A percentile compares a stretch with the other conserved stretches of the same genome.
Conservation (phyloP, 2,329 filamentous ascomycete genomes). For the Talaromyces sp. region DNA sequence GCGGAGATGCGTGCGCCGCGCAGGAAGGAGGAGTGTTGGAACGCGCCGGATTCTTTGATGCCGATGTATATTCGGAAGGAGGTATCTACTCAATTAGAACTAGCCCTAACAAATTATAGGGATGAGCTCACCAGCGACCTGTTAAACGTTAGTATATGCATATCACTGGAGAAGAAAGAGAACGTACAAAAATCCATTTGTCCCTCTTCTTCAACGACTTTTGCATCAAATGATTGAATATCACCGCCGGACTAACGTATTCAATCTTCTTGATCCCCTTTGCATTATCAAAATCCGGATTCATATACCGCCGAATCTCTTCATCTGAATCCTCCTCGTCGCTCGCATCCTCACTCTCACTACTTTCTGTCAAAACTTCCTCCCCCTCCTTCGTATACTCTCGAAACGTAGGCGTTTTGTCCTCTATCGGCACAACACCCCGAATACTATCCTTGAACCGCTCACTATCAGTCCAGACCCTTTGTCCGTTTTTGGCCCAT, state of each 20-base stretch:
- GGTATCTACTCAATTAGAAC: constrained; percentile 58
- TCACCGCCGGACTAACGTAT: constrained; percentile 67
- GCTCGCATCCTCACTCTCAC: constrained; percentile 19
- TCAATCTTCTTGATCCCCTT: constrained; percentile 62
- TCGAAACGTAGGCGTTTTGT: constrained; percentile 58
- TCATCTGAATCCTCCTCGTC: constrained; percentile 51
- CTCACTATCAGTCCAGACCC: constrained; percentile 71
- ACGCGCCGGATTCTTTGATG: constrained; percentile 83
- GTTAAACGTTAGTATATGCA: neutral
- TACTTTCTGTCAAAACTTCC: constrained; percentile 22
- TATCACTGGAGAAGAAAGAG: neutral
- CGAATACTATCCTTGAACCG: constrained; percentile 74
- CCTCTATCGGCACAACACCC: constrained; percentile 65
- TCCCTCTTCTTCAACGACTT: constrained; percentile 75
- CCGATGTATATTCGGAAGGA: constrained; percentile 78
- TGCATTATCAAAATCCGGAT: constrained; percentile 60
- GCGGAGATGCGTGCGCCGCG: constrained; percentile 78
- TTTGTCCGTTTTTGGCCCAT: constrained; percentile 79
- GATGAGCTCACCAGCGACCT: constrained; percentile 21
- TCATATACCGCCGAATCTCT: constrained; percentile 64
- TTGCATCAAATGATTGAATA: constrained; percentile 75
- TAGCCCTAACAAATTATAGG: neutral
- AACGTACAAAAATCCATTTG: constrained; percentile 80
- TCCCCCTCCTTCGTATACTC: constrained; percentile 34
- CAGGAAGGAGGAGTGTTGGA: constrained; percentile 88